Base-by-base conservation (phyloP, 306 rosid genomes). In the Cicer judaicum region DNA sequence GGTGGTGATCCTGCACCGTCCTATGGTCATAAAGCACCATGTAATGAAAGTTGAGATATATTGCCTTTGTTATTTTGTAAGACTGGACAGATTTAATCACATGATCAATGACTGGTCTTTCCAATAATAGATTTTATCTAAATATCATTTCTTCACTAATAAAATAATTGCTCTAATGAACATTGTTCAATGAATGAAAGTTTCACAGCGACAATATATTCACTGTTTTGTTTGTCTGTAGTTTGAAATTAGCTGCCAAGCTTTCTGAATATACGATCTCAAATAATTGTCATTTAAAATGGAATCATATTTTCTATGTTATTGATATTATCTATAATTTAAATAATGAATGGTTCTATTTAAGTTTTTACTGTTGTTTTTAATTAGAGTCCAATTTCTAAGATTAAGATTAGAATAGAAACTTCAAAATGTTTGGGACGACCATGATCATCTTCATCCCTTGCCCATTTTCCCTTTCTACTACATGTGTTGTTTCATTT, bases 11-110 rank as follows among this genome's bases (percentile, higher is more conserved):
- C 64, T 83, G 69, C 53, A 15, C 78, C 7, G 5, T 64, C 72
- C 59, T 15, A 69, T 54, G 77, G 53, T 74, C 47, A 15, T 47
- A 57, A 64, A 57, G 60, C 54, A 47, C 76, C 68, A 63, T 72
- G 74, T 74, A 62, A 53, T 73, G 65, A 68, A 46, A 64, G 61
- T 64, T 48, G 61, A 72, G 49, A 40, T 55, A 19, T 67, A 78
- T 50, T 70, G 52, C 7, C n/a, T 41, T 19, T 72, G 42, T 69
- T 64, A 72, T 48, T 66, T 61, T 72, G 74, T 68, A 56, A 29
- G 24, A 68, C 39, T 75, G 67, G 80, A 57, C 46, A 24, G 78
- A 77, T n/a, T n/a, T 75, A 55, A 53, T 63, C 40, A 68, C 61
- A 24, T 68, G 70, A 67, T 60, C 44, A 18, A 18, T 66, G 64